Evolutionary conservation across 345 rosid genomes (phyloP), one percentile per base, ranked within the genome.

Genomic region (Acer saccharum): DNA sequence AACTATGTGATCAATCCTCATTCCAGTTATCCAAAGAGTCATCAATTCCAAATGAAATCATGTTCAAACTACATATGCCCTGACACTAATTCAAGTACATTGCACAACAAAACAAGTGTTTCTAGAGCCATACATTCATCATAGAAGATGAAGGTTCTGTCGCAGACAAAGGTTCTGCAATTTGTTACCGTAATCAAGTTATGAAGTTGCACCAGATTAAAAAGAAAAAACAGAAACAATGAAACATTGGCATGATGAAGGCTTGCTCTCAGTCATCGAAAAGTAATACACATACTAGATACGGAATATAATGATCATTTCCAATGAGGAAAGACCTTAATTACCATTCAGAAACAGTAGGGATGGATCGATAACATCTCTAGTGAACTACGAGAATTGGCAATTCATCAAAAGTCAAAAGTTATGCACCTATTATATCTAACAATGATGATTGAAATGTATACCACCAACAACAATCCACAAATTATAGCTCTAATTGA

Each of bases 141-240:
- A 2, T 29, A 32, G 87, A 80, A 66, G 87, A 66, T 73, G 82
- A 78, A 35, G 39, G 39, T 35, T 35, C 39, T 35, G 39, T 35
- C 6, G 4, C 39, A 35, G 39, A 35, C 39, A 35, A 35, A 35
- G 6, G 39, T 4, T 35, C 39, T 35, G 39, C 80, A 81, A 82
- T 81, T 67, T 76, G 71, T 69, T 69, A 68, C 74, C 32, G 48
- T 65, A 77, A 23, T 69, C 54, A 6, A 46, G 61, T 27, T 32
- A 57, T 18, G 68, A 76, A 68, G 43, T 64, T 52, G 64, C 23
- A 25, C 54, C 7, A 12, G 35, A 0, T 12, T 55, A 29, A 29
- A 29, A 29, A 2, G 32, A 50, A 32, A 68, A 54, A 68, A 2
- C 32, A 29, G 7, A 14, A 67, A 52, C 2, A 75, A 39, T 20